phyloP scores from a whole-genome alignment of 805 yeast species.

The Yarrowia divulgata region DNA sequence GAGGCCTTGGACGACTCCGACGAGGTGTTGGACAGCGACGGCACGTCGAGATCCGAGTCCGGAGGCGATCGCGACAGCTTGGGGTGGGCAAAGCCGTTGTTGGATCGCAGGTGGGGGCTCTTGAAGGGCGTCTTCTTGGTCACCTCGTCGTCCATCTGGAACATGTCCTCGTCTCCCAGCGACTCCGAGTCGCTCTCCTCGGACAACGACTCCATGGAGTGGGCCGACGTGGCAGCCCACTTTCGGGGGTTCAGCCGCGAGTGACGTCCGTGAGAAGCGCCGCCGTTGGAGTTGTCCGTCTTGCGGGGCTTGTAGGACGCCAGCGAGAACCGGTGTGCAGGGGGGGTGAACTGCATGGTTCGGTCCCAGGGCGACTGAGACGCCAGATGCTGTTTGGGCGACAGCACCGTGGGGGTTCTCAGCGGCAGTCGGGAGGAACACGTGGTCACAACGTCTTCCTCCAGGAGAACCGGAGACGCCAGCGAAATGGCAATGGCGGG shows the following conservation, averaged over 20 bases:
- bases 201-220: slow-evolving; percentile 30
- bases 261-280: background rate
- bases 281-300: slow-evolving; percentile 1
- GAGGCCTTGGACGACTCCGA: slow-evolving; percentile 39
- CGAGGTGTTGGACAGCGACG: slow-evolving; percentile 36
- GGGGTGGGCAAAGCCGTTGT: slow-evolving; percentile 6
- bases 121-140: background rate
- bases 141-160: slow-evolving; percentile 36
- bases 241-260: slow-evolving; percentile 31
- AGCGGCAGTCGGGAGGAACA: slow-evolving; percentile 48
- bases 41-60: slow-evolving; percentile 30
- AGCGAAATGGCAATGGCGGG: slow-evolving; percentile 35
- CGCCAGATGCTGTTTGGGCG: slow-evolving; percentile 32
- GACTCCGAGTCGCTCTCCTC: slow-evolving; percentile 31
- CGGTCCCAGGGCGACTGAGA: slow-evolving; percentile 44
- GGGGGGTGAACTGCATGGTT: slow-evolving; percentile 49
- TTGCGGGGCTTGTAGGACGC: slow-evolving; percentile 22
- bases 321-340: slow-evolving; percentile 40
- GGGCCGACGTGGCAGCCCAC: slow-evolving; percentile 25
- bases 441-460: slow-evolving; percentile 44
- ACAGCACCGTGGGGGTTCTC: slow-evolving; percentile 48
- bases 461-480: slow-evolving; percentile 34
- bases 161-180: slow-evolving; percentile 37
- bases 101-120: background rate
- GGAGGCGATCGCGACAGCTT: slow-evolving; percentile 29